phyloP scores from a whole-genome alignment of 2,329 filamentous ascomycete species.

The Ascochyta fabae region DNA sequence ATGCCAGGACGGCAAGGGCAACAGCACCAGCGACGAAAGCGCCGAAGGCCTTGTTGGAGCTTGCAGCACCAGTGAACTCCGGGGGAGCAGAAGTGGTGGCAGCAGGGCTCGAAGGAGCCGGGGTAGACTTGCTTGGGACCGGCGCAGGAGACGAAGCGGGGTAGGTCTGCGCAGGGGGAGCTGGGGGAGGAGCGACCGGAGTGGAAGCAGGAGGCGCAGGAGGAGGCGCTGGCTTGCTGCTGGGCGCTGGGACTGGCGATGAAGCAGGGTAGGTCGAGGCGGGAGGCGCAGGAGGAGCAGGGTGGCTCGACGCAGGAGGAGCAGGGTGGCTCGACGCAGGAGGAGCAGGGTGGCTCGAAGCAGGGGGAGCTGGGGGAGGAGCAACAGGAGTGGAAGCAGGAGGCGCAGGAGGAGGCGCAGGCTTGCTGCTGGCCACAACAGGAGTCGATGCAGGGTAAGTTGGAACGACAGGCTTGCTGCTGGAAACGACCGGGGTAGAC shows the following conservation, averaged over 20 bases:
- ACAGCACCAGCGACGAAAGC: conserved; percentile 34
- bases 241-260: conserved; percentile 12
- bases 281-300: conserved; percentile 4
- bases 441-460: conserved; percentile 7
- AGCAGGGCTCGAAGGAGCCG: conserved; percentile 11
- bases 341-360: conserved; percentile 7
- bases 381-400: conserved; percentile 9
- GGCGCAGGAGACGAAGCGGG: conserved; percentile 5
- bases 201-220: conserved; percentile 10
- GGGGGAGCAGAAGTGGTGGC: conserved; percentile 18
- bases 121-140: conserved; percentile 12
- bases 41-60: conserved; percentile 31
- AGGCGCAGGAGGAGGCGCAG: conserved; percentile 2
- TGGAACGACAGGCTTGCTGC: too few relatives aligned
- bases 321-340: conserved; percentile 5
- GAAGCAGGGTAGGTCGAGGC: conserved; percentile 10
- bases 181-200: conserved; percentile 10
- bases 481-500: background rate
- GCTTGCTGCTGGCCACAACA: conserved; percentile 8
- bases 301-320: background rate
- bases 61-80: conserved; percentile 36
- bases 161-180: conserved; percentile 12
- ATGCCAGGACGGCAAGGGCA: conserved; percentile 30
- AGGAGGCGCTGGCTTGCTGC: background rate
- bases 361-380: conserved; percentile 8